These are phyloP conservation scores for Biscogniauxia marginata DNA, from an alignment of 2,329 filamentous ascomycete genomes.

Conservation along the genomic window DNA sequence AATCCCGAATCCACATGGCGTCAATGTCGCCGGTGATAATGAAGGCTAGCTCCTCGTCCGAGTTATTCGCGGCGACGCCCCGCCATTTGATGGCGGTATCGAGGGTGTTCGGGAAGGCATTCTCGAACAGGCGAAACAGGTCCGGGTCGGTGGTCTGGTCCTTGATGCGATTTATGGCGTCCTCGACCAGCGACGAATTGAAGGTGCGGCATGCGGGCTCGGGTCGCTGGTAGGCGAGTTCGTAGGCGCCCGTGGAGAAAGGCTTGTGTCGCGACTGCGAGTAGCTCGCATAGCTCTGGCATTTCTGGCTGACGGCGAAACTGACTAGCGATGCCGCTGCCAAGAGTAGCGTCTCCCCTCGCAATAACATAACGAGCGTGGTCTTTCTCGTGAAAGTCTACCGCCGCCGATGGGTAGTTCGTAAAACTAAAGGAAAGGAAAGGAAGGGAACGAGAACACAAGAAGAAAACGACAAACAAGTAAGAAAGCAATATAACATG, in stretches of 20 bases:
- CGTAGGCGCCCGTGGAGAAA: conserved; percentile 29
- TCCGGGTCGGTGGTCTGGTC: conserved; percentile 51
- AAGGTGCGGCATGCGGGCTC: conserved; percentile 69
- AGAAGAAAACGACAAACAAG: too few relatives aligned
- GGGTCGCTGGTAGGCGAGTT: conserved; percentile 49
- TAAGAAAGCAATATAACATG: too few relatives aligned
- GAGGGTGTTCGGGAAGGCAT: conserved; percentile 79
- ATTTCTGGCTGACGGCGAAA: conserved; percentile 16
- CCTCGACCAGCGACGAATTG: conserved; percentile 66
- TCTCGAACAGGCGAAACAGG: conserved; percentile 77
- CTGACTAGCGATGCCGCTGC: neutral
- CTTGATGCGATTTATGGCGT: conserved; percentile 55
- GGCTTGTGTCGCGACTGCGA: conserved; percentile 31
- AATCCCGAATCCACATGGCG: conserved; percentile 86
- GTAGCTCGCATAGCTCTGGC: conserved; percentile 32
- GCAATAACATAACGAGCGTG: conserved; percentile 10
- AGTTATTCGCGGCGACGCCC: conserved; percentile 51
- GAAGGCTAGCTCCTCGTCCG: conserved; percentile 59
- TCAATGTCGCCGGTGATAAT: conserved; percentile 84
- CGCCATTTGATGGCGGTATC: conserved; percentile 83
- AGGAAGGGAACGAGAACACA: too few relatives aligned
- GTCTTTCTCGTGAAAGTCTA: too few relatives aligned
- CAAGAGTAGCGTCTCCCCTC: conserved; percentile 4
- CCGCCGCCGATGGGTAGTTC: too few relatives aligned
- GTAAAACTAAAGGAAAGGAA: too few relatives aligned